Evolutionary conservation across 169 alveolate species (phyloP), one percentile per base, ranked within the genome.

Genomic region (Plasmodium gallinaceum): DNA sequence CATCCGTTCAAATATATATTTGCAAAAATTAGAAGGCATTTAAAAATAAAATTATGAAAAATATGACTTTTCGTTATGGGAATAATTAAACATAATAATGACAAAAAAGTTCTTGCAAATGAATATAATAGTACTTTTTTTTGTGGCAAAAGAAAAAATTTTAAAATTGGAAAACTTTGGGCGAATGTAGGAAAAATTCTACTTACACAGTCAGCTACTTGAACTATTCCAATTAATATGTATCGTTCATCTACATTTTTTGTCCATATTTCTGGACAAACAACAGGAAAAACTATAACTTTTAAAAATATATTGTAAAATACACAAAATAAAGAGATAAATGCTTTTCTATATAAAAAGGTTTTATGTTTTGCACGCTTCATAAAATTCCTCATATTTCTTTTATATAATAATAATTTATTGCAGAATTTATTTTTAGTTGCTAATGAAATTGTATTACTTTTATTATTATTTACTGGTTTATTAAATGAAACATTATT

Each of bases 251-350:
- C 83, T 5, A 80, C 90, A 12, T 80, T 52, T n/a, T 16, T 66
- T 5, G 90, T 80, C 90, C 90, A 80, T 83, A 80, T 66, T 66
- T 80, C 90, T 45, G 90, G 90, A 42, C 90, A 80, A 32, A 66
- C 90, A 26, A 80, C 90, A 4, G 90, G 90, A 16, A 80, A 80
- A 54, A 80, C 72, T 45, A 52, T 26, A 12, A 80, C 66, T 62
- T 80, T 80, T 10, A 80, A 62, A 42, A 80, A 80, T 48, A 80
- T 80, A 32, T 80, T 80, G 42, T 80, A 80, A 57, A 80, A 80
- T 10, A 73, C 52, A 43, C 90, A 80, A 68, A 80, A 80, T 22
- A 80, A 72, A 60, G 68, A 65, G 10, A 51, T 60, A 18, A 51
- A 22, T 0, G 83, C 26, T 72, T 80, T 80, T 71, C 66, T 80